Evolutionary conservation across 495 filamentous ascomycete species (phyloP), one percentile per base, ranked within the genome.

Genomic region (Poronia punctata): DNA sequence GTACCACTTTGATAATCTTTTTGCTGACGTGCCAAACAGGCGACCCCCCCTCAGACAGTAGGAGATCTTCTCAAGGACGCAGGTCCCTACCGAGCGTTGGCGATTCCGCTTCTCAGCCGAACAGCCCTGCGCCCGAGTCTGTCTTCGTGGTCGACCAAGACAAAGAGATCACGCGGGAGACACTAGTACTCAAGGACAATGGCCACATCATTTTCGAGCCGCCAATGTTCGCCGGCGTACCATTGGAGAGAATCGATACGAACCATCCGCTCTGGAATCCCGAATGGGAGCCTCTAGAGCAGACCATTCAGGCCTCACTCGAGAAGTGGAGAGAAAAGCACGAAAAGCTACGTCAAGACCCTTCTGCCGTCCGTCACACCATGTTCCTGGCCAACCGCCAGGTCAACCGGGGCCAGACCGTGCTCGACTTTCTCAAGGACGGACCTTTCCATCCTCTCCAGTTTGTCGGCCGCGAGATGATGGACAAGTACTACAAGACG

Each of bases 381-480:
- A 61, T 68, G 22, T 70, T 65, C 25, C 43, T 68, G 15, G 65
- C 65, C 9, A 63, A 65, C 4, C 59, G 69, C 1, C 68, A 73
- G 44, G 53, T 67, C 23, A 71, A 73, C 34, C 48, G 69, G 21
- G 69, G 69, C 31, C 57, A 60, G 8, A 26, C 61, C 5, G 60
- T 70, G 7, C 48, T 71, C 19, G 51, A 60, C 35, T 73, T 68
- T 36, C 51, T 73, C 4, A 29, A 53, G 9, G 53, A 63, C 2
- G 68, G 60, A 10, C 48, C 60, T n/a, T 57, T 71, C 27, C 67
- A 70, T 38, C 69, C 69, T 3, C 71, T 67, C 49, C 69, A 73
- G 45, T 59, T 73, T 12, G 53, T 70, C 10, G 60, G 45, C 22
- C 71, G 71, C 43, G 43, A 56, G 7, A 64, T 53, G 46, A 51